Evolutionary conservation across 2,329 filamentous ascomycete species (phyloP).

Genomic region (Pyrenophora tritici-repentis): DNA sequence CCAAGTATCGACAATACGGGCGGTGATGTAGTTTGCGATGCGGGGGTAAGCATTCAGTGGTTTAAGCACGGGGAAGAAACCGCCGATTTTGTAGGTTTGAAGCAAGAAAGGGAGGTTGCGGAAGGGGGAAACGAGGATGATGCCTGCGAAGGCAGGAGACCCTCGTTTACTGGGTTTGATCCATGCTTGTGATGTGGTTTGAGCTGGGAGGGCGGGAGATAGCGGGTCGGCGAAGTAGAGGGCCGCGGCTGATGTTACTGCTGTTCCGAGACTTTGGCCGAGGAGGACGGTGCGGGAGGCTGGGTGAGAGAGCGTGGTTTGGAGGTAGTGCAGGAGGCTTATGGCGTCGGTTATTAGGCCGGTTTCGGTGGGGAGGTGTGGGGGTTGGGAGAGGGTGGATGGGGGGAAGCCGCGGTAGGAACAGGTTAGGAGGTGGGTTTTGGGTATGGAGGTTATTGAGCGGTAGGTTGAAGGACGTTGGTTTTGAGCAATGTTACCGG

Average conservation of each 20-base stretch:
- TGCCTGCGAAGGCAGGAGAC: constrained; percentile 66
- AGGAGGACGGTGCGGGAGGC: constrained; percentile 76
- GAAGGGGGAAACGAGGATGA: constrained; percentile 82
- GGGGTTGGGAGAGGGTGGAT: constrained; percentile 66
- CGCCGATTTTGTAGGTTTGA: constrained; percentile 77
- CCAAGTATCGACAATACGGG: constrained; percentile 80
- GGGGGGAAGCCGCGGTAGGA: constrained; percentile 90
- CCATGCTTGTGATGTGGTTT: constrained; percentile 32
- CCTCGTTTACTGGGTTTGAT: neutral
- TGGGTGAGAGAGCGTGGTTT: constrained; percentile 66
- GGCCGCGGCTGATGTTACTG: constrained; percentile 74
- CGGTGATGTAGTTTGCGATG: constrained; percentile 64
- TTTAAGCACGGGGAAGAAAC: constrained; percentile 76
- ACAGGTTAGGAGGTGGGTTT: constrained; percentile 81
- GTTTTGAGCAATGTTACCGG: constrained; percentile 80
- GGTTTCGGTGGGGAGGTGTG: constrained; percentile 68
- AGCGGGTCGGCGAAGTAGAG: constrained; percentile 65
- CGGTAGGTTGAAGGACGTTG: constrained; percentile 79
- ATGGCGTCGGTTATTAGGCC: constrained; percentile 82
- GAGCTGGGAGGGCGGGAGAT: constrained; percentile 24
- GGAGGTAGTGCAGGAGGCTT: constrained; percentile 72
- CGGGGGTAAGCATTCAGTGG: constrained; percentile 72
- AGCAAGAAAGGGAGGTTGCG: constrained; percentile 74
- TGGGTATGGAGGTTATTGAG: constrained; percentile 68
- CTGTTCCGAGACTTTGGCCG: constrained; percentile 88